Evolutionary conservation across 2,329 filamentous ascomycete species (phyloP).

Genomic region (Arthrobotrys pseudoclavata): DNA sequence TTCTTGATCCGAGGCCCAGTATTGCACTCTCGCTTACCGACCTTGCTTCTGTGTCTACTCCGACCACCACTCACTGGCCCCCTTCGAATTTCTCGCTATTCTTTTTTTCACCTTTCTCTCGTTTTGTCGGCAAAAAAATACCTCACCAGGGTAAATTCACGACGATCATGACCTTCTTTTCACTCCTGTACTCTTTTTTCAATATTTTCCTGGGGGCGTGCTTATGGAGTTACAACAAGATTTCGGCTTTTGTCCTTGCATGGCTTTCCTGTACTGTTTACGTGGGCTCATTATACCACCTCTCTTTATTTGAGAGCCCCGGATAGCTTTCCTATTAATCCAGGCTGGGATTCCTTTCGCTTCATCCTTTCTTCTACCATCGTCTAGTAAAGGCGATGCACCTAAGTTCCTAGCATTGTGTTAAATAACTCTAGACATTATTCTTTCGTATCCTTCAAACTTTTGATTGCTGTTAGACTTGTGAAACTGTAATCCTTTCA

Average conservation of each 20-base stretch:
- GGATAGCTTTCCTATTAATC: conserved; percentile 51
- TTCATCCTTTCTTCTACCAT: conserved; percentile 44
- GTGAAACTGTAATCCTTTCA: conserved; percentile 16
- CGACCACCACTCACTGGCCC: conserved; percentile 38
- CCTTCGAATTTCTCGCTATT: conserved; percentile 27
- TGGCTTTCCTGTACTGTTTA: conserved; percentile 32
- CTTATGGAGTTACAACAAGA: conserved; percentile 59
- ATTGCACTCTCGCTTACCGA: conserved; percentile 48
- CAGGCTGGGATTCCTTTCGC: conserved; percentile 40
- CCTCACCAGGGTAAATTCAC: conserved; percentile 60
- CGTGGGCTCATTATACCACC: conserved; percentile 53
- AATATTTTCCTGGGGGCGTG: conserved; percentile 48
- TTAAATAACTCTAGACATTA: conserved; percentile 40
- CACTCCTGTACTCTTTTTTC: conserved; percentile 35
- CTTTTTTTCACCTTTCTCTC: conserved; percentile 9
- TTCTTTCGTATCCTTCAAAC: conserved; percentile 31
- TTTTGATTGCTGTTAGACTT: not conserved
- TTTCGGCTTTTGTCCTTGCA: conserved; percentile 56
- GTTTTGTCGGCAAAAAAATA: conserved; percentile 46
- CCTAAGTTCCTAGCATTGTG: conserved; percentile 14
- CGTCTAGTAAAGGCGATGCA: conserved; percentile 6
- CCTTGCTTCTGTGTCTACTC: conserved; percentile 23
- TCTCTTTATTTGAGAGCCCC: conserved; percentile 23
- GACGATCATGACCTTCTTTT: conserved; percentile 57
- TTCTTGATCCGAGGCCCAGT: conserved; percentile 29